Conservation (phyloP, 768 basidiomycete genomes). For the Amanita inopinata region DNA sequence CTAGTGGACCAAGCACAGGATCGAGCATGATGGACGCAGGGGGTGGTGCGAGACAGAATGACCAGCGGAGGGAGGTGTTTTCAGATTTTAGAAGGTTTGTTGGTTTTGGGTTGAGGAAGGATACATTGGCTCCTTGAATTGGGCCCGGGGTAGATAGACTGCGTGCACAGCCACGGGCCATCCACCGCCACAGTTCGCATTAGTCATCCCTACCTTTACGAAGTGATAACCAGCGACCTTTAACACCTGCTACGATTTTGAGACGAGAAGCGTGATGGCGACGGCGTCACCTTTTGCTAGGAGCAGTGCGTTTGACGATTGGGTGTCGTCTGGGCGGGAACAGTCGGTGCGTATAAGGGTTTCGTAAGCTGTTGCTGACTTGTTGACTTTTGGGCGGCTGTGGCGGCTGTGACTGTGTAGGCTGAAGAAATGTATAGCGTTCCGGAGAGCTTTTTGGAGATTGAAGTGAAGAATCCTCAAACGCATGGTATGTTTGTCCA, state of each 20-base stretch:
- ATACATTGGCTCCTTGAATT: conserved; percentile 26
- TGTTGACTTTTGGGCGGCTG: conserved; percentile 10
- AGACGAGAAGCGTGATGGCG: conserved; percentile 20
- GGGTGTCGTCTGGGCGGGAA: conserved; percentile 38
- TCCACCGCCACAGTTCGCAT: too few relatives aligned
- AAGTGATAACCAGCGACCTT: too few relatives aligned
- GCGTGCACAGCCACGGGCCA: too few relatives aligned
- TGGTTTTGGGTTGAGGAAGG: conserved; percentile 78
- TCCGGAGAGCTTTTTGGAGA: conserved; percentile 94
- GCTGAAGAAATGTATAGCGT: conserved; percentile 99
- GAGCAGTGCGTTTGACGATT: conserved; percentile 46
- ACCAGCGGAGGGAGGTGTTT: conserved; percentile 70
- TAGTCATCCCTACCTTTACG: too few relatives aligned
- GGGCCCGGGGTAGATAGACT: too few relatives aligned
- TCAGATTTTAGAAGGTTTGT: conserved; percentile 85
- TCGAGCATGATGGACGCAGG: conserved; percentile 34
- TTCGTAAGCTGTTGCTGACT: neutral
- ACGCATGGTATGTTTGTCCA: conserved; percentile 62
- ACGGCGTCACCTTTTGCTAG: conserved; percentile 57
- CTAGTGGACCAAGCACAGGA: conserved; percentile 56
- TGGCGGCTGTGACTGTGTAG: conserved; percentile 32
- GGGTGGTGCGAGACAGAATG: conserved; percentile 25
- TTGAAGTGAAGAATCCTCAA: conserved; percentile 94
- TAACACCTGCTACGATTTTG: too few relatives aligned
- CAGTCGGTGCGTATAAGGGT: conserved; percentile 43